phyloP scores from a whole-genome alignment of 2,329 filamentous ascomycete genomes.

The Fusarium citri region DNA sequence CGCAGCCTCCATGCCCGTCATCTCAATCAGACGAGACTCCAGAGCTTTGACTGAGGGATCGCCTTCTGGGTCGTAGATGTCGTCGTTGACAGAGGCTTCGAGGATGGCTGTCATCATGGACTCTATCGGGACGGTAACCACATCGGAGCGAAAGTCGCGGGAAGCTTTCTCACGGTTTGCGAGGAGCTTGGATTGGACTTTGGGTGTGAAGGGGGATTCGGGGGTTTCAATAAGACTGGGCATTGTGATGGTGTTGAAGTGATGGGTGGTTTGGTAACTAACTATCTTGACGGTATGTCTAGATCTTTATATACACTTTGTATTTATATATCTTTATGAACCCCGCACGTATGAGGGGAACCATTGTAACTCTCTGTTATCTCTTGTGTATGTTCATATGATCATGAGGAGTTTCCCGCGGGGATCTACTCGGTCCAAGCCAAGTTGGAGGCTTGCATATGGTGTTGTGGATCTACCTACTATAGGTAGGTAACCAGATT shows the following conservation, averaged over 20 bases:
- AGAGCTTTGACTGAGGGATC: slow-evolving; percentile 45
- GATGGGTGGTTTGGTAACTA: not conserved
- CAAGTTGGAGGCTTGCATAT: not conserved
- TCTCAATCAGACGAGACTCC: slow-evolving; percentile 36
- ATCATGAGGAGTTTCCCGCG: slow-evolving; percentile 21
- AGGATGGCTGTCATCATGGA: slow-evolving; percentile 47
- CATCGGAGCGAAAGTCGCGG: slow-evolving; percentile 47
- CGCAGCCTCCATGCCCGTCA: slow-evolving; percentile 46
- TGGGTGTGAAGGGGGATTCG: slow-evolving; percentile 27
- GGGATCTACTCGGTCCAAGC: not conserved
- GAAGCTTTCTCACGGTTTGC: slow-evolving; percentile 31
- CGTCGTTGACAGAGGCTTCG: slow-evolving; percentile 45
- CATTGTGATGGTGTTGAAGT: slow-evolving; percentile 8
- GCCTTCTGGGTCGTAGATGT: slow-evolving; percentile 45
- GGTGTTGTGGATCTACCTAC: not conserved
- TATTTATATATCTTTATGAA: not conserved
- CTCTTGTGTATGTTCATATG: slow-evolving; percentile 6
- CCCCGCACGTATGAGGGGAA: slow-evolving; percentile 14
- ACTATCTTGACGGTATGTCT: not conserved
- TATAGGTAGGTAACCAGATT: not conserved
- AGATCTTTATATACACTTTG: not conserved
- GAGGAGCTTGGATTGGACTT: slow-evolving; percentile 23
- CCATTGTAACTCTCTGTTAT: slow-evolving; percentile 1
- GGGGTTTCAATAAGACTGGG: slow-evolving; percentile 5
- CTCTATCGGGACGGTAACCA: slow-evolving; percentile 44